Base-by-base conservation (phyloP, 495 filamentous ascomycete species). In the Penicillium lagena region DNA sequence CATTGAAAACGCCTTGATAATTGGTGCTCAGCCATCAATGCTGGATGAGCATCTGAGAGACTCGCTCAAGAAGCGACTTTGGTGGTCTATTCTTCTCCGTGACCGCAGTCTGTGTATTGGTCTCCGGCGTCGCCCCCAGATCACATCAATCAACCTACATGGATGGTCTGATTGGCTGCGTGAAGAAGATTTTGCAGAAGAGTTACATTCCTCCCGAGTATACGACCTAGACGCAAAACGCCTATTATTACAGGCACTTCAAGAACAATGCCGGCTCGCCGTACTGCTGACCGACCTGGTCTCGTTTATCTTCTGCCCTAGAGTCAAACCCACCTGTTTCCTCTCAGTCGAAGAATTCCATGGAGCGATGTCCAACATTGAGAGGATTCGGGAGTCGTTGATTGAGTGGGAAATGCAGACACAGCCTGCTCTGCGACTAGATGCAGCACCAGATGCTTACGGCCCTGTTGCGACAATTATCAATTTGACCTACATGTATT, bases 71-170 rank as follows among this genome's bases (percentile, higher is more conserved):
- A 75, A 73, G 46, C 60, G 72, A 6, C 45, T 76, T 14, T 75
- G 70, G 71, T 75, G 74, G 72, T 70, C 69, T 12, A 71, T 72
- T 35, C 50, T 76, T 27, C 60, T 77, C 2, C 71, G 73, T 29
- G 73, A 77, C 55, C 67, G 72, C 31, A 71, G 71, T 30, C 39
- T 77, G 9, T 63, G 63, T 29, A 66, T 77, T 28, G 71, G 71
- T 9, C 59, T 76, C 11, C 70, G 71, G 35, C 65, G 72, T 12
- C 64, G 64, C 29, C 59, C 73, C 8, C 72, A 75, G 43, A 60
- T 77, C 28, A 68, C 67, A 2, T 59, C 69, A 7, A 50, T 62
- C 3, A 63, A 66, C 45, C 62, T 71, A 33, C 33, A 56, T 61
- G 40, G 62, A 47, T 34, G 45, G 49, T 11, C 31, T 1, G 65